Percentiles rank a stretch among this genome's conserved stretches.
phyloP scores from a whole-genome alignment of 192 early-diverging fungal species.

The Podila verticillata region DNA sequence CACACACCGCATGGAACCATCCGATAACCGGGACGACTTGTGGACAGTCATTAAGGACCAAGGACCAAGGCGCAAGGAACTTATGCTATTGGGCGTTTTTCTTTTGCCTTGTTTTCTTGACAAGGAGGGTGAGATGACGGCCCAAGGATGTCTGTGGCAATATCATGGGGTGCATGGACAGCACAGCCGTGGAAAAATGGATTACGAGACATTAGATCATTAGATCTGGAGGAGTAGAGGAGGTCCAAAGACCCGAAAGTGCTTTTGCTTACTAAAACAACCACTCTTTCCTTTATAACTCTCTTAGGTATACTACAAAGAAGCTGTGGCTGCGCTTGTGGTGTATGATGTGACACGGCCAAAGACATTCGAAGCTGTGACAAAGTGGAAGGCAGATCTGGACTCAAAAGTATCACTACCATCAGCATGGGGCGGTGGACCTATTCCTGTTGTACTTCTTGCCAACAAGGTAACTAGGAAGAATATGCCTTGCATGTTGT shows the following conservation, averaged over 20 bases:
- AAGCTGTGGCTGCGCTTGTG: constrained; percentile 64
- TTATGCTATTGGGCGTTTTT: no score
- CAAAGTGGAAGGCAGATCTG: constrained; percentile 67
- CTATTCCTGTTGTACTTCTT: constrained; percentile 63
- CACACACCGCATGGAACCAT: no score
- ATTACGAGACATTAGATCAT: no score
- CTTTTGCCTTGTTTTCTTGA: no score
- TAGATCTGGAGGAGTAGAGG: no score
- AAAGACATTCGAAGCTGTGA: constrained; percentile 64
- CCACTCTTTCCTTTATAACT: background rate
- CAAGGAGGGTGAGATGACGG: no score
- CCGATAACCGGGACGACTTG: no score
- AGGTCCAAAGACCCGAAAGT: background rate
- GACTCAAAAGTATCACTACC: constrained; percentile 66
- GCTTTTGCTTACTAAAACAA: background rate
- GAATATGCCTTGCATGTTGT: background rate
- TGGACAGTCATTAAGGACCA: no score
- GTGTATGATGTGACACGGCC: constrained; percentile 68
- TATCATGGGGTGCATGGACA: no score
- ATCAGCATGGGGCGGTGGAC: constrained; percentile 55
- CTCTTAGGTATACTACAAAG: constrained; percentile 64
- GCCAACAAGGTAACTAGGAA: constrained; percentile 63
- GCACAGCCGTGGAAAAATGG: no score
- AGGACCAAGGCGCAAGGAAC: no score
- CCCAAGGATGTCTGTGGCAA: no score